A percentile compares a stretch with the other conserved stretches of the same genome.
Evolutionary conservation across 2,329 filamentous ascomycete species (phyloP).

Genomic region (Trichoderma oligosporum): DNA sequence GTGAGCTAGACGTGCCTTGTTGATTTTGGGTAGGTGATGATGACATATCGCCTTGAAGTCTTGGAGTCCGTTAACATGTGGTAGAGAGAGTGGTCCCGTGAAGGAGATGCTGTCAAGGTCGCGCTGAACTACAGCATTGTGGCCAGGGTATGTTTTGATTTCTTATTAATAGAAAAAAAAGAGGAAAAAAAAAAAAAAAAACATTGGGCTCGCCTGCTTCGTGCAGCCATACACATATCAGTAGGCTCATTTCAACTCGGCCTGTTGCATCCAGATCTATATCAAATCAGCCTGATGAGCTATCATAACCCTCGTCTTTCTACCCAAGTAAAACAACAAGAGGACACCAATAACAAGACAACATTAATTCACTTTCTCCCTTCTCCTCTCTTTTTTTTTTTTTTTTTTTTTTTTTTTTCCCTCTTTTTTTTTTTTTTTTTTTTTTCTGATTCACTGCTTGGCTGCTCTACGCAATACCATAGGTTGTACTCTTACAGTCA

Average conservation of each 20-base stretch:
- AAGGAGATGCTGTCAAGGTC: background rate
- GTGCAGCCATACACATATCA: background rate
- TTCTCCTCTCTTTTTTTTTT: background rate
- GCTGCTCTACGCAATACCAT: background rate
- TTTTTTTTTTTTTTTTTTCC: background rate
- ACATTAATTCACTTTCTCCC: background rate
- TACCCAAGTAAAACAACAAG: background rate
- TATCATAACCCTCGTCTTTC: background rate
- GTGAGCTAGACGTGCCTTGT: background rate
- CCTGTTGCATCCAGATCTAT: background rate
- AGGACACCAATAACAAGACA: background rate
- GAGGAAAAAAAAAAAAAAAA: background rate
- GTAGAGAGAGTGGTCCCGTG: background rate
- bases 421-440: background rate
- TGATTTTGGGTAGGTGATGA: background rate
- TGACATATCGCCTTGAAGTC: slow-evolving; percentile 5
- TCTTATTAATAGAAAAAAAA: too few species aligned
- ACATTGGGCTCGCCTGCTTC: slow-evolving; percentile 5
- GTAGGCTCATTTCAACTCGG: background rate
- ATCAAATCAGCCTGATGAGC: slow-evolving; percentile 3
- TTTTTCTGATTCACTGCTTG: background rate
- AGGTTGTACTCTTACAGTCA: too few species aligned
- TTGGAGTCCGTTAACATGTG: slow-evolving; percentile 2
- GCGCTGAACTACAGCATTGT: background rate
- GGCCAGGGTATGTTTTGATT: background rate